Conservation (phyloP, 164 flowering plant species). For the Aristolochia californica region DNA sequence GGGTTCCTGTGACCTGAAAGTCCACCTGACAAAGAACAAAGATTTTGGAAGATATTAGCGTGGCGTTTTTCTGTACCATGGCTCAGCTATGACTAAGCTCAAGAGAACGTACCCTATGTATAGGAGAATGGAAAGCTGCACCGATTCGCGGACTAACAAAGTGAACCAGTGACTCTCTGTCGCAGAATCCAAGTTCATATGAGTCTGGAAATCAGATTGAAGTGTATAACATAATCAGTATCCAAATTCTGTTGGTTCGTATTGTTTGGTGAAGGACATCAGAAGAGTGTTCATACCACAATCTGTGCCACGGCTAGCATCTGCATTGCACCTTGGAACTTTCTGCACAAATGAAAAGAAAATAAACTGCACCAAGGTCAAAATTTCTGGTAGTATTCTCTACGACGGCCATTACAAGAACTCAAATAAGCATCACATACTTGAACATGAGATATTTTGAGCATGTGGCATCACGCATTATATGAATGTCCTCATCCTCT, state of each 20-base stretch:
- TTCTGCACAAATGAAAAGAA: slow-evolving; percentile 38
- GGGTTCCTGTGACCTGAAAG: slow-evolving; percentile 67
- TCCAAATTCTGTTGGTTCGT: not conserved
- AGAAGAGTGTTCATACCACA: slow-evolving; percentile 36
- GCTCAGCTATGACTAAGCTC: too few species aligned
- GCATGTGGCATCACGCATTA: slow-evolving; percentile 63
- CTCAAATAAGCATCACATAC: slow-evolving; percentile 28
- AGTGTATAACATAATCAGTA: not conserved
- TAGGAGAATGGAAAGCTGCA: slow-evolving; percentile 66
- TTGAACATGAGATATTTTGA: slow-evolving; percentile 77
- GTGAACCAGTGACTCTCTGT: slow-evolving; percentile 71
- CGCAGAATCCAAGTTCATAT: slow-evolving; percentile 46
- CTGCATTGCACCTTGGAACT: slow-evolving; percentile 83
- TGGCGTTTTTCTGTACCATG: too few species aligned
- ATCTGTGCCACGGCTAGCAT: slow-evolving; percentile 65
- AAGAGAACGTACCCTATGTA: slow-evolving; percentile 69
- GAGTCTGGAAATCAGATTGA: slow-evolving; percentile 38
- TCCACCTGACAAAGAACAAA: slow-evolving; percentile 48
- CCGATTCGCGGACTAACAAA: slow-evolving; percentile 68
- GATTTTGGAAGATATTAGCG: too few species aligned
- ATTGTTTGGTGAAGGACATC: not conserved
- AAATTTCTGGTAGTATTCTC: slow-evolving; percentile 1
- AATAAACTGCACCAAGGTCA: not conserved
- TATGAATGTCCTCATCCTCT: slow-evolving; percentile 52
- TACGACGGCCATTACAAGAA: not conserved